Conservation (phyloP, 2,329 filamentous ascomycete genomes). For the Penicillium hesseltinei region DNA sequence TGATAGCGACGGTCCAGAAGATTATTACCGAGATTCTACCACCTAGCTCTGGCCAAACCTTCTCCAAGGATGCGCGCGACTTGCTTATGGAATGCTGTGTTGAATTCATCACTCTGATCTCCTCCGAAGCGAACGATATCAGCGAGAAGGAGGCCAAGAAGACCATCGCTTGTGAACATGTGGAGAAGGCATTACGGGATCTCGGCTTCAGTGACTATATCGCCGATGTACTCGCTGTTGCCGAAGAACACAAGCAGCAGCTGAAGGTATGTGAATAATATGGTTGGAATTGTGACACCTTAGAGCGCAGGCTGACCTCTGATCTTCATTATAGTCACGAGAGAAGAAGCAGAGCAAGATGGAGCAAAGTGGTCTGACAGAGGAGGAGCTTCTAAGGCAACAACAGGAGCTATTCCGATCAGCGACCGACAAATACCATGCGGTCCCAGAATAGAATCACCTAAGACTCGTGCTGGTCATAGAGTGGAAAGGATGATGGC, state of each 20-base stretch:
- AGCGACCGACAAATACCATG: conserved; percentile 70
- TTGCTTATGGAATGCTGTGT: conserved; percentile 97
- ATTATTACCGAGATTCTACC: conserved; percentile 94
- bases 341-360: conserved; percentile 98
- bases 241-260: conserved; percentile 86
- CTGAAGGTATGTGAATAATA: conserved; percentile 67
- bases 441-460: conserved; percentile 41
- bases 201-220: conserved; percentile 93
- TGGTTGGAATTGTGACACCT: neutral
- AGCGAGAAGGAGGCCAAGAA: conserved; percentile 99
- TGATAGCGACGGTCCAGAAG: conserved; percentile 65
- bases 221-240: conserved; percentile 78
- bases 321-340: conserved; percentile 61
- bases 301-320: conserved; percentile 12
- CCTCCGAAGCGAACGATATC: conserved; percentile 98
- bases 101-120: conserved; percentile 97
- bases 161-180: conserved; percentile 97
- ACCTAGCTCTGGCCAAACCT: conserved; percentile 71
- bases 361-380: conserved; percentile 85
- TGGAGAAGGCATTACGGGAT: conserved; percentile 89
- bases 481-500: conserved; percentile 26
- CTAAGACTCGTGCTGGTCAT: conserved; percentile 33
- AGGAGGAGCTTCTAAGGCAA: conserved; percentile 83
- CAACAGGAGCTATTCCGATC: conserved; percentile 90
- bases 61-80: conserved; percentile 93